Evolutionary conservation across 805 yeast genomes (phyloP), one percentile per base, ranked within the genome.

Genomic region (Maudiozyma bulderi): DNA sequence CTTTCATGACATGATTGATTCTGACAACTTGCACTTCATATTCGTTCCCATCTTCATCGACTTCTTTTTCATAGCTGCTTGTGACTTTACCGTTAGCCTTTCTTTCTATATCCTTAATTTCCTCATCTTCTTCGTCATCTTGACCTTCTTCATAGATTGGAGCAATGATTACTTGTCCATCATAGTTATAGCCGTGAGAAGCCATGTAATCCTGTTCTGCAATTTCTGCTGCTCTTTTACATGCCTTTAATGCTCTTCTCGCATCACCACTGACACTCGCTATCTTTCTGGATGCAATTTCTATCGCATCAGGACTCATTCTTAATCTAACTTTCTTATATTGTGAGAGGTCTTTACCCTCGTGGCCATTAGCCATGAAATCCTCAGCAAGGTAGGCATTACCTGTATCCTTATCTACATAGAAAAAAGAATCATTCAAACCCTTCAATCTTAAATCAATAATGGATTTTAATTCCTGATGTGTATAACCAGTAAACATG

Each of bases 251-350:
- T 0, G 96, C 97, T 51, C 98, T 73, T 59, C 99, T 74, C 1
- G 97, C 99, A 71, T 93, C 99, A 50, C 99, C 99, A 62, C 95
- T 86, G 3, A 93, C 97, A 67, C 93, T 81, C 5, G 98, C 96
- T 42, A 93, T 95, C 64, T 89, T 90, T 66, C 97, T 76, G 1
- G 96, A 80, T 0, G 96, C 96, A 71, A 85, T 89, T 50, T 84
- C 91, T 54, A 90, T 78, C 0, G 99, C 96, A 60, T 86, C 95
- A 20, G 74, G 71, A 45, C 75, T 76, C 52, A 73, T 64, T 43
- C 62, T 59, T 46, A 73, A 47, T 52, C 62, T 58, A 31, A 68
- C 59, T 61, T 57, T 67, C 55, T 57, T 62, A 15, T 56, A 53
- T 15, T 57, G 50, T 6, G 51, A 44, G 6, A 61, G 59, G 33